Evolutionary conservation across 1,284 basidiomycete genomes (phyloP), one percentile per base, ranked within the genome.

Genomic region (Porogramme epimiltina): DNA sequence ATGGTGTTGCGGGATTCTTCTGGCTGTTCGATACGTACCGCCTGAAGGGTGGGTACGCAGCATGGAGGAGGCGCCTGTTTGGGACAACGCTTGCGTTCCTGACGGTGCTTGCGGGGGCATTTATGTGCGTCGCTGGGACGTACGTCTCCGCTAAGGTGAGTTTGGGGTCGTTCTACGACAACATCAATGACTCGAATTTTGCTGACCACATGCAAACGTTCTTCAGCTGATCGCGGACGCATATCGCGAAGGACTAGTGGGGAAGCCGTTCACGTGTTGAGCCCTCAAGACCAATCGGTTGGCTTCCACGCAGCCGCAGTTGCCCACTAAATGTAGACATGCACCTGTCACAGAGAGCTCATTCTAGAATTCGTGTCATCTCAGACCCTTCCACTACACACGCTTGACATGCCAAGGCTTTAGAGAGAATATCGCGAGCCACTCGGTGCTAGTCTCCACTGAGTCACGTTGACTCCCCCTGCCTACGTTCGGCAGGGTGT

Each of bases 1-100:
- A 82, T 54, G 80, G 80, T 24, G 52, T 82, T 23, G 80, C 79
- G 3, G 81, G 80, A 1, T 79, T 78, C 58, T 83, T 82, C 65
- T 81, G 78, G 77, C 53, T 82, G 18, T 68, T 79, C 51, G 79
- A 82, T 61, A 64, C 70, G 3, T 77, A 24, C 23, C 44, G 79
- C 56, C 57, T 76, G 4, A 64, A 70, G 34, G 78, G 74, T 15
- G 74, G 76, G 11, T 53, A 52, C 38, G 47, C 43, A 4, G 72
- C 62, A 6, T 55, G 78, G 39, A 68, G 55, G 45, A 61, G 61
- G 22, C 64, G 66, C 40, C 70, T 70, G 51, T 45, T 69, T 5
- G 68, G 70, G 44, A 69, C 72, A 1, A 54, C 58, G 0, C 53
- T 81, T 9, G 74, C 77, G 16, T 53, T 77, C 5, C 58, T 74